Base-by-base conservation (phyloP, 257 asterid genomes). In the Ilex asprella region DNA sequence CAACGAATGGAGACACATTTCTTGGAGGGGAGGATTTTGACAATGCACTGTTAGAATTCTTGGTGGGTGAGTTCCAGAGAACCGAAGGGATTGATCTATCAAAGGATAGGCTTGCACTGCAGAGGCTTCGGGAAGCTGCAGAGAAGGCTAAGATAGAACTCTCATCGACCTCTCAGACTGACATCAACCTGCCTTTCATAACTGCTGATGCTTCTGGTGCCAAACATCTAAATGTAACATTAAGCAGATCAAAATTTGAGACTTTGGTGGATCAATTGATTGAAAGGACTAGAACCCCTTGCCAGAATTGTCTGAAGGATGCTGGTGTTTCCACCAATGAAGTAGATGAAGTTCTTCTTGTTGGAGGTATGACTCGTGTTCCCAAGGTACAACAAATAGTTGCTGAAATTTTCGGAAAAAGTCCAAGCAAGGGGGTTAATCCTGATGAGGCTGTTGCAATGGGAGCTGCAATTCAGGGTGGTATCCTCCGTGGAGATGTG, bases 391-490 rank as follows among this genome's bases (percentile, higher is more conserved):
- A 49, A 15, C 54, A 49, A 15, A 15, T 49, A 15, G 54, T 49
- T 12, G 54, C 54, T 4, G 54, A 49, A 15, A 59, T 41, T 21
- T 59, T 59, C 27, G 63, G 63, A 3, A 59, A 59, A 39, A 32
- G 49, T 43, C 63, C 63, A 10, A 58, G 62, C 21, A 58, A 58
- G 46, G 62, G 62, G 12, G 62, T 58, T 6, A 58, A 58, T 39
- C 62, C 62, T 0, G 62, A 58, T n/a, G 62, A 58, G 49, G 62
- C 62, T 9, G 62, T 58, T 32, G 62, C 62, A 16, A 58, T 58
- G 62, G 51, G 63, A 39, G 63, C 63, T 12, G 63, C 63, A 15
- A 59, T 59, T 21, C 63, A 59, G 63, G 63, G 63, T 35, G 63
- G 63, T 16, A 59, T 65, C 16, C 62, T 56, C 12, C 55, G 44